Base-by-base conservation (phyloP, 2,329 filamentous ascomycete species). In the Chalara sp. region DNA sequence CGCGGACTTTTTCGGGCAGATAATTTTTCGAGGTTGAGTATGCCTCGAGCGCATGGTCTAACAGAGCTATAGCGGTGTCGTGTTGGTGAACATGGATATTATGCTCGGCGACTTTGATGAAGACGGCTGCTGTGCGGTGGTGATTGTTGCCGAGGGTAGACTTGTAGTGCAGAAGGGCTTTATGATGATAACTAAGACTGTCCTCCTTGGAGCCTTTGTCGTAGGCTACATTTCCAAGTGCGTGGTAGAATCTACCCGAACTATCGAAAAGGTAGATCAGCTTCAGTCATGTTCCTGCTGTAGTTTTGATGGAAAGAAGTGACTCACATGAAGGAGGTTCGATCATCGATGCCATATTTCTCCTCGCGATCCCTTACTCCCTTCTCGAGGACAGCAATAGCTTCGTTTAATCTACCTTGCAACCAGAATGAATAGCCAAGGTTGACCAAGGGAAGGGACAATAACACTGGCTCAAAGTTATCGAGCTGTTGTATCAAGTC, bases 361-460 rank as follows among this genome's bases (percentile, higher is more conserved):
- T 10, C 10, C 35, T 39, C 35, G 10, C 35, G 35, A 11, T 11
- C 13, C 10, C 10, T 2, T 11, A 39, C 10, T 11, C 10, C 13
- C 10, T 39, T 13, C 10, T 13, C 10, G 10, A 39, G 35, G 35
- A 13, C 13, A 11, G 35, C 32, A 12, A 40, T 21, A 47, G 49
- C 49, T 13, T 47, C 44, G 5, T 42, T 29, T 12, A 51, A 47
- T 10, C 44, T 41, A n/a, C 49, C 49, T 47, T 51, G 43, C 29
- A 51, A 42, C 49, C 49, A 51, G 32, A 47, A 51, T 32, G 49
- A 41, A 42, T 40, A 51, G 11, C 49, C 49, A n/a, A 51, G 49
- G n/a, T 51, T 51, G 21, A 47, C 37, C n/a, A 51, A 31, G 4
- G 49, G 49, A 33, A 51, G 35, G 6, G 49, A 51, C 39, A 47